Evolutionary conservation across 176 grass and related monocot species (phyloP).

Genomic region (Alloteropsis semialata): DNA sequence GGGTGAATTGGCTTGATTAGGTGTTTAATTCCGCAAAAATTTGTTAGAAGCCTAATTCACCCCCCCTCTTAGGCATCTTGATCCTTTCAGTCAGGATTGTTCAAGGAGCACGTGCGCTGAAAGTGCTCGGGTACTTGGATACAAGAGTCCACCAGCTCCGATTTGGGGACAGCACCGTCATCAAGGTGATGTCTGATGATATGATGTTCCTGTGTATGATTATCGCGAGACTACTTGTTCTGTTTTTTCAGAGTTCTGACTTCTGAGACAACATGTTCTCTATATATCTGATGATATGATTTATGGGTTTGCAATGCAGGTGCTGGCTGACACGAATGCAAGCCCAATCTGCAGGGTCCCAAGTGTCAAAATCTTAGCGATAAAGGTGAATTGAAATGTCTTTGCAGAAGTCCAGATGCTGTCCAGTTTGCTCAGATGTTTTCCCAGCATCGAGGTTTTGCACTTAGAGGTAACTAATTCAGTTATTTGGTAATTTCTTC

Average conservation of each 20-base stretch:
- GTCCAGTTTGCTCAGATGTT: background rate
- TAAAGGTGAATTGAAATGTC: conserved; percentile 6
- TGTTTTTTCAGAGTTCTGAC: no score
- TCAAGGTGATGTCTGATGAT: conserved; percentile 6
- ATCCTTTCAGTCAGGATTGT: conserved; percentile 26
- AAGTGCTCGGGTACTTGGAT: background rate
- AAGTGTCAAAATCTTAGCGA: conserved; percentile 7
- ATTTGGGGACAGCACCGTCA: background rate
- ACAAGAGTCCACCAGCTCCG: background rate
- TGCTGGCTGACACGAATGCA: background rate
- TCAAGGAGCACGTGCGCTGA: background rate
- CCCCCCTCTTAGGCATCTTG: no score
- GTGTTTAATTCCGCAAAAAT: no score
- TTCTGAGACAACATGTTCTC: background rate
- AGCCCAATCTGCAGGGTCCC: background rate
- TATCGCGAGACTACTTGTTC: background rate
- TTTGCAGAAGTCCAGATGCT: background rate
- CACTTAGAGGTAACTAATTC: background rate
- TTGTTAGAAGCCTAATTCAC: no score
- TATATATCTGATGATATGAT: background rate
- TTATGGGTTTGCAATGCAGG: background rate
- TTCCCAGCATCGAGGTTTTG: background rate
- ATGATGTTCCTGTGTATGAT: background rate
- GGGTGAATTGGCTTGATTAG: no score
- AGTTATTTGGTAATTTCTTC: background rate